Evolutionary conservation across 2,329 filamentous ascomycete genomes (phyloP).

Genomic region (Aspergillus eucalypticola): DNA sequence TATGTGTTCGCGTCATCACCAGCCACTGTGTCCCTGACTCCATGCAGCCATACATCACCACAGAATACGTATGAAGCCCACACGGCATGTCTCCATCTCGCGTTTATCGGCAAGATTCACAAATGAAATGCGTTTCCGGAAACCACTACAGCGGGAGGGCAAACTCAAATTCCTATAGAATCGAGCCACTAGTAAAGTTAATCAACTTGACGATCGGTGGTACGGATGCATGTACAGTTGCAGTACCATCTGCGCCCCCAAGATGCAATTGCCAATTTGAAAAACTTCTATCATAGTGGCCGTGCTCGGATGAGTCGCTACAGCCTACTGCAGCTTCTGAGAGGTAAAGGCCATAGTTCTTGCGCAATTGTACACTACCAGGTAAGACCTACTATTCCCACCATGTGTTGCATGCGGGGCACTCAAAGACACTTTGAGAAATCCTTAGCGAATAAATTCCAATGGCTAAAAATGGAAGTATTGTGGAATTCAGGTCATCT

Average conservation of each 20-base stretch:
- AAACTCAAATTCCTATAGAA: constrained; percentile 5
- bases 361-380: too few relatives aligned
- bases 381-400: too few relatives aligned
- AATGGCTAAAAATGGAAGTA: too few relatives aligned
- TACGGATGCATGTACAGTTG: background rate
- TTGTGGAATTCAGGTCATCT: background rate
- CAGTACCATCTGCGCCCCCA: background rate
- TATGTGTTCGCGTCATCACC: background rate
- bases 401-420: too few relatives aligned
- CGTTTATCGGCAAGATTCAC: constrained; percentile 1
- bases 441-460: too few relatives aligned
- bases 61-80: background rate
- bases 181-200: constrained; percentile 2
- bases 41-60: background rate
- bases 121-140: background rate
- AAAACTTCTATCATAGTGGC: background rate
- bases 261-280: background rate
- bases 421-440: too few relatives aligned
- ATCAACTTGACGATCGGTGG: background rate
- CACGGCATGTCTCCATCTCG: background rate
- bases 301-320: too few relatives aligned
- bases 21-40: background rate
- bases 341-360: too few relatives aligned
- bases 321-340: too few relatives aligned
- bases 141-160: background rate